These are phyloP conservation scores for Marasmius sp. DNA, from an alignment of 1,284 basidiomycete genomes.

Conservation along the genomic window DNA sequence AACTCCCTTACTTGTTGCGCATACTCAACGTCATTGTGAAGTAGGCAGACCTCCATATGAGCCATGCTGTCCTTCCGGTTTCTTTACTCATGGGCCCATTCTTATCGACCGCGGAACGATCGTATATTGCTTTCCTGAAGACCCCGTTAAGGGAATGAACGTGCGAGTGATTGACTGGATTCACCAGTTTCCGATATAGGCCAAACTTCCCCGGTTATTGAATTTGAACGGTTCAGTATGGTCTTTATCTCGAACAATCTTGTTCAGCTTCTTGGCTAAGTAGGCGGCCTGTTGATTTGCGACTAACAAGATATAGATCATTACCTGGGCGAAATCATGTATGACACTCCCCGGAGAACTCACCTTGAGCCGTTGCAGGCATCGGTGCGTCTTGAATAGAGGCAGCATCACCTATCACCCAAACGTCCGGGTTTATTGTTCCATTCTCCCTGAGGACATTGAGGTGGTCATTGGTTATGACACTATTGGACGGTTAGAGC, in stretches of 20 bases:
- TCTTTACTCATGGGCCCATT: constrained; percentile 55
- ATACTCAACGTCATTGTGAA: constrained; percentile 77
- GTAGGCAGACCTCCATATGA: constrained; percentile 80
- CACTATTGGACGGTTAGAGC: constrained; percentile 20
- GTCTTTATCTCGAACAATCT: constrained; percentile 44
- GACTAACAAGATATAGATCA: constrained; percentile 39
- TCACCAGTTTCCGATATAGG: constrained; percentile 77
- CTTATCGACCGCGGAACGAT: constrained; percentile 51
- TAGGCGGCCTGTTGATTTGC: constrained; percentile 82
- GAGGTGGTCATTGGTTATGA: constrained; percentile 64
- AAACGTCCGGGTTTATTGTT: constrained; percentile 69
- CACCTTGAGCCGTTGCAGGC: constrained; percentile 84
- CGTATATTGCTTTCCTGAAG: constrained; percentile 74
- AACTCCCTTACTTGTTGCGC: constrained; percentile 65
- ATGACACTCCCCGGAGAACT: constrained; percentile 1
- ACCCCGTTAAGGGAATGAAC: background rate
- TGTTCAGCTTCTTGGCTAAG: constrained; percentile 68
- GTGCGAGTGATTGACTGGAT: constrained; percentile 22
- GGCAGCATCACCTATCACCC: constrained; percentile 82
- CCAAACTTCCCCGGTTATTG: constrained; percentile 71
- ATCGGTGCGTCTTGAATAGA: constrained; percentile 60
- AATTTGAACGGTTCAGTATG: constrained; percentile 42
- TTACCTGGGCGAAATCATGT: too few species aligned
- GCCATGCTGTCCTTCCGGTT: constrained; percentile 73
- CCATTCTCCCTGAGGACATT: constrained; percentile 60